Conservation (phyloP, 176 grass and related monocot genomes). For the Triticum turgidum region DNA sequence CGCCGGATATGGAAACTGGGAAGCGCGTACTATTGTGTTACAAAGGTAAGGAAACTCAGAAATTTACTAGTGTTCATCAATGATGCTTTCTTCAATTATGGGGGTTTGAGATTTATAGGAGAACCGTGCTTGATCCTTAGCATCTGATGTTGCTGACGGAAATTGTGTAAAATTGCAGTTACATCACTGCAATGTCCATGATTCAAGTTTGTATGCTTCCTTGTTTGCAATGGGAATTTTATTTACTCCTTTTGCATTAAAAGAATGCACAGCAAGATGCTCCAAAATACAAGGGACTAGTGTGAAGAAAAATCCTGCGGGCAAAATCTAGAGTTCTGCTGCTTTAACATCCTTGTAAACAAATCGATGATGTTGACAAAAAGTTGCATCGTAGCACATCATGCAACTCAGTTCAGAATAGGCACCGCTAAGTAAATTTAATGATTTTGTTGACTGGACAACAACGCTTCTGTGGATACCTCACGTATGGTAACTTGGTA, state of each 20-base stretch:
- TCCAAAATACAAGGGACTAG: background rate
- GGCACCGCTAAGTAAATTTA: background rate
- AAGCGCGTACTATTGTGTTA: slow-evolving; percentile 68
- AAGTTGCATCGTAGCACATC: background rate
- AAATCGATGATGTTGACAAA: background rate
- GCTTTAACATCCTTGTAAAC: background rate
- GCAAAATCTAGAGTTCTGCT: background rate
- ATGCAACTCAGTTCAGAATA: slow-evolving; percentile 13
- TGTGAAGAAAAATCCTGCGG: background rate
- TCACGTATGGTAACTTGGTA: slow-evolving; percentile 11
- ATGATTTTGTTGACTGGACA: background rate
- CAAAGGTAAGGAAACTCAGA: slow-evolving; percentile 56
- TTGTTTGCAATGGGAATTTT: background rate
- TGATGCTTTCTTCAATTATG: background rate
- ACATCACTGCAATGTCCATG: background rate
- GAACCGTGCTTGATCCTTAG: background rate
- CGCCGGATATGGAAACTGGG: slow-evolving; percentile 85
- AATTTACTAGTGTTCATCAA: background rate
- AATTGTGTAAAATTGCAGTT: background rate
- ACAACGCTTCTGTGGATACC: background rate
- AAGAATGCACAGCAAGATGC: background rate
- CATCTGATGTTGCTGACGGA: background rate
- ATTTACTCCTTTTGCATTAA: background rate
- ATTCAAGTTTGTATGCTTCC: background rate
- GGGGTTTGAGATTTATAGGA: background rate